Base-by-base conservation (phyloP, 305 asterid genomes). In the Fraxinus floribunda region DNA sequence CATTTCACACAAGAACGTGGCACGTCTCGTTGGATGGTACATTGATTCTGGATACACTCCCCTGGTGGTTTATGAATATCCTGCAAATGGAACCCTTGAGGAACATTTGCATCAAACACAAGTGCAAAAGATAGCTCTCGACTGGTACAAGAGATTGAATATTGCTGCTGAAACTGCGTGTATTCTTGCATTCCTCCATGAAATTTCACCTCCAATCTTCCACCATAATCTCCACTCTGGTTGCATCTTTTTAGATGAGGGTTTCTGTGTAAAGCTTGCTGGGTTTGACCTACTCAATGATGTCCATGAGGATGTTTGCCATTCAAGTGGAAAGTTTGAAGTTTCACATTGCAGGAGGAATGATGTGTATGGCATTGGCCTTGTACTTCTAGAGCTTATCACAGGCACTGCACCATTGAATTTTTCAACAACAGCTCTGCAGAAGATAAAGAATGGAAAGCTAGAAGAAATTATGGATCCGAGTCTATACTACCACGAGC, bases 401-500 rank as follows among this genome's bases (percentile, higher is more conserved):
- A 89, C 94, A 30, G 93, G 93, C 7, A 85, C 82, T 20, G 84
- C 87, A 18, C 52, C 57, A 39, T 32, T 36, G 71, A 81, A 82
- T 34, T 82, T 79, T 20, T 73, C 91, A 5, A 84, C 86, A 16
- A 71, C 24, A 9, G 87, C 85, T 74, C 62, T 93, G 89, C 90
- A 89, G 77, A 93, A 88, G 92, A 88, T 92, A 46, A 86, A 88
- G 82, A 85, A 86, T 24, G 97, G 95, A 72, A 89, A 89, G 86
- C 60, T 93, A 20, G 95, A 93, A 78, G 97, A 93, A 90, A 86
- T 93, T 6, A 90, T 93, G 22, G 97, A 91, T 72, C 93, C 89
- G 18, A 84, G 81, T 70, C 90, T 93, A 39, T 89, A 90, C 89
- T 90, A 89, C 74, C 97, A 93, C 0, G 97, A 93, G 89, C 94